phyloP scores from a whole-genome alignment of 1,284 basidiomycete species.

The Cryptococcus sp. region DNA sequence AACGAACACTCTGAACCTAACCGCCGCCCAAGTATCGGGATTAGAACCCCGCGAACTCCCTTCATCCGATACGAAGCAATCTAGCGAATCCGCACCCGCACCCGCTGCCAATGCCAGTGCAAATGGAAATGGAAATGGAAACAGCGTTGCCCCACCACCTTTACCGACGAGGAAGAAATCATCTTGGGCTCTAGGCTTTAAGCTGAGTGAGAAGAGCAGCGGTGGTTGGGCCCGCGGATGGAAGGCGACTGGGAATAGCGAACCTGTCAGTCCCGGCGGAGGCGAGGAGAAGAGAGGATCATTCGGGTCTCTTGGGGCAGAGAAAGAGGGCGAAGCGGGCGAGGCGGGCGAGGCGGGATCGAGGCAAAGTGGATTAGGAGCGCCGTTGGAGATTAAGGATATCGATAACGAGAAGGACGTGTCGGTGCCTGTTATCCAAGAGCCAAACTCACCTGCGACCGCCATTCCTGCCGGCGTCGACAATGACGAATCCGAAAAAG shows the following conservation, averaged over 20 bases:
- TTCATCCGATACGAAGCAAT: background rate
- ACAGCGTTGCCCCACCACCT: constrained; percentile 9
- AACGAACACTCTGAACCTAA: background rate
- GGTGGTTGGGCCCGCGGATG: constrained; percentile 23
- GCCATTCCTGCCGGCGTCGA: background rate
- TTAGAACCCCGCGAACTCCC: background rate
- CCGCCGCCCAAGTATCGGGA: background rate
- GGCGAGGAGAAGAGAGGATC: constrained; percentile 12
- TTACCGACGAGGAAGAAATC: constrained; percentile 32
- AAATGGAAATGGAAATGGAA: background rate
- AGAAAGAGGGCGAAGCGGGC: constrained; percentile 9
- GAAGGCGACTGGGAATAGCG: constrained; percentile 15
- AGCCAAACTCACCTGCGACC: background rate
- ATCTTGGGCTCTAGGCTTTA: constrained; percentile 47
- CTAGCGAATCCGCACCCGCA: background rate
- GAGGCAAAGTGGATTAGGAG: constrained; percentile 39
- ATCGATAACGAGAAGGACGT: constrained; percentile 4
- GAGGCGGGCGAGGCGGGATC: constrained; percentile 11
- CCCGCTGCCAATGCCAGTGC: background rate
- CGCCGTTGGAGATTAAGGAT: constrained; percentile 15
- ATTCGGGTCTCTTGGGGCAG: constrained; percentile 18
- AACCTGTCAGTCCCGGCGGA: constrained; percentile 23
- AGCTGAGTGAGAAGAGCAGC: constrained; percentile 20
- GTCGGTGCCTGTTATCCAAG: background rate
- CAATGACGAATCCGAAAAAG: constrained; percentile 2